Conservation (phyloP, 352 stramenopile species). For the Globisporangium paroecandrum region DNA sequence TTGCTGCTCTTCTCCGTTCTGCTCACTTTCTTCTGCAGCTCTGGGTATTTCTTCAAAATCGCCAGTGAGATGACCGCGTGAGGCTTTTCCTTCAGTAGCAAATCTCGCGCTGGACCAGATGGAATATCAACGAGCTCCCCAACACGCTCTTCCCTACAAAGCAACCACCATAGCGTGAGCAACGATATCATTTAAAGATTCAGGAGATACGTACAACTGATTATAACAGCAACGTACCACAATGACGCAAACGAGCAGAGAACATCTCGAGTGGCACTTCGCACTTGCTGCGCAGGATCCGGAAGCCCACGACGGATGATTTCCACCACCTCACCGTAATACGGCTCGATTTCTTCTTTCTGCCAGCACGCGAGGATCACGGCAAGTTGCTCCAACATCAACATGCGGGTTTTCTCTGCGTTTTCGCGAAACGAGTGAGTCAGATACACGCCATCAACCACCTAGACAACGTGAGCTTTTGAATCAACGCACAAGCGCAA, state of each 20-base stretch:
- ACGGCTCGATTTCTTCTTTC: constrained; percentile 40
- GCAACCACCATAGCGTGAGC: background rate
- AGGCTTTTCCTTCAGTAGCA: constrained; percentile 50
- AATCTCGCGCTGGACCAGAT: constrained; percentile 27
- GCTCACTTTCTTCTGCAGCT: constrained; percentile 21
- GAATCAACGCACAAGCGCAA: background rate
- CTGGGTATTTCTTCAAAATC: constrained; percentile 38
- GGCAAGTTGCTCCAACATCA: constrained; percentile 59
- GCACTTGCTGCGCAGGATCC: constrained; percentile 39
- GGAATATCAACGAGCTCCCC: constrained; percentile 49
- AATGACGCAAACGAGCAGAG: constrained; percentile 40
- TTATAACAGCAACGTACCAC: constrained; percentile 35
- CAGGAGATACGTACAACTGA: background rate
- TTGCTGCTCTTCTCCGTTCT: constrained; percentile 8
- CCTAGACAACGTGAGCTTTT: background rate
- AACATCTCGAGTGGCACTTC: constrained; percentile 40
- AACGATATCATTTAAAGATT: background rate
- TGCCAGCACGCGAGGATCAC: constrained; percentile 55
- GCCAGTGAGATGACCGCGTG: constrained; percentile 36
- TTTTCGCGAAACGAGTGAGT: background rate
- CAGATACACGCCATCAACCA: background rate
- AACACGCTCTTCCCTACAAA: constrained; percentile 41
- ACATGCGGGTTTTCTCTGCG: constrained; percentile 44
- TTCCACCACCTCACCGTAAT: constrained; percentile 47
- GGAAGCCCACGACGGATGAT: constrained; percentile 45